Conservation (phyloP, 768 basidiomycete genomes). For the Tricholoma sp. region DNA sequence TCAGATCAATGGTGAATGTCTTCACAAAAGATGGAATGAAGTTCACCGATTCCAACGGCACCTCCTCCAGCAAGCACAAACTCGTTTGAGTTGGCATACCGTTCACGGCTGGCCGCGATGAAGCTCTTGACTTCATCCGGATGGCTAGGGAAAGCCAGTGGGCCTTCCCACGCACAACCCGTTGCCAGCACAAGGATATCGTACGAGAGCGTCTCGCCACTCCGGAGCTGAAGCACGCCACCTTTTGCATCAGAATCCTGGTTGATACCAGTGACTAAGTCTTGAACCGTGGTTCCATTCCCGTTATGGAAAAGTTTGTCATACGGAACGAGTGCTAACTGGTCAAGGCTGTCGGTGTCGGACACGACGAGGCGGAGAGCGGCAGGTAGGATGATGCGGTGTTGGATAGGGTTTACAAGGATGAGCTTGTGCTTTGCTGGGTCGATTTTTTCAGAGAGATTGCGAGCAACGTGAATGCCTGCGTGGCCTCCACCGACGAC, state of each 20-base stretch:
- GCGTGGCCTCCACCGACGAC: conserved; percentile 57
- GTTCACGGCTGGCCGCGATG: conserved; percentile 23
- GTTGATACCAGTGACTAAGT: conserved; percentile 26
- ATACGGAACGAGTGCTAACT: conserved; percentile 44
- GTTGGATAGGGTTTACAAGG: conserved; percentile 50
- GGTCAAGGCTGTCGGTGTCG: conserved; percentile 34
- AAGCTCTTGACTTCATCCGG: conserved; percentile 22
- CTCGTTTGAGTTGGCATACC: conserved; percentile 32
- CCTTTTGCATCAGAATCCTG: conserved; percentile 23
- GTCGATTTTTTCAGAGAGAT: conserved; percentile 48
- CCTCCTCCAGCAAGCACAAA: conserved; percentile 56
- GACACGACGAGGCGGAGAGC: conserved; percentile 50
- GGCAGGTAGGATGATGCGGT: conserved; percentile 45
- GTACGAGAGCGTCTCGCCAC: conserved; percentile 40
- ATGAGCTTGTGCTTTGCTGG: conserved; percentile 44
- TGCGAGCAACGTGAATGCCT: conserved; percentile 40
- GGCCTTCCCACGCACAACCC: conserved; percentile 50
- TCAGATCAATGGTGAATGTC: neutral
- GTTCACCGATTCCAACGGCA: conserved; percentile 41
- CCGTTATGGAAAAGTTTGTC: conserved; percentile 45
- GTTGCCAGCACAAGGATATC: conserved; percentile 56
- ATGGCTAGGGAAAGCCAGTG: conserved; percentile 37
- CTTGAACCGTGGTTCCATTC: conserved; percentile 47
- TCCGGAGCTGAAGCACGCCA: conserved; percentile 39
- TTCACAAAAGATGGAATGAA: conserved; percentile 16